Conservation (phyloP, 2,329 filamentous ascomycete species). For the Pyrenophora seminiperda region DNA sequence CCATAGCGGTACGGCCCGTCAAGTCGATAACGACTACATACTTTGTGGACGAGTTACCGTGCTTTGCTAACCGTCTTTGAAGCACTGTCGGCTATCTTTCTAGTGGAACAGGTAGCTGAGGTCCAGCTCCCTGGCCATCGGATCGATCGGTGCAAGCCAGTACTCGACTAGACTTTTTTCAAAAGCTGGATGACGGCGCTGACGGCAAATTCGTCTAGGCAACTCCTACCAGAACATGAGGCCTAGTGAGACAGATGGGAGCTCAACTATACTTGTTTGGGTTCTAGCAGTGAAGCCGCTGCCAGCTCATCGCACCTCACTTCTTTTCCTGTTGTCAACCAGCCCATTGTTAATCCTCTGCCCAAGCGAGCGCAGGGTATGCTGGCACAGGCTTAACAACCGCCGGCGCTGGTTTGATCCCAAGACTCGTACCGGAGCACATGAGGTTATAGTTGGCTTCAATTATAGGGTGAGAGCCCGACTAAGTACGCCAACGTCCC, state of each 20-base stretch:
- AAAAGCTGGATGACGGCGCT: constrained; percentile 10
- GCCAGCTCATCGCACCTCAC: constrained; percentile 2
- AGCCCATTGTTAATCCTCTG: background rate
- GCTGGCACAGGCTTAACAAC: constrained; percentile 1
- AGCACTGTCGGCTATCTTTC: background rate
- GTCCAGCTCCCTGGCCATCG: constrained; percentile 16
- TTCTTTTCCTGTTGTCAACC: background rate
- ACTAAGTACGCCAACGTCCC: constrained; percentile 9
- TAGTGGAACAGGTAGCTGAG: constrained; percentile 1
- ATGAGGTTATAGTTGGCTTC: constrained; percentile 8
- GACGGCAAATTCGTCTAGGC: background rate
- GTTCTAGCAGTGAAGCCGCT: background rate
- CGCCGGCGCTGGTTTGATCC: background rate
- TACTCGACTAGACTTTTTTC: constrained; percentile 10
- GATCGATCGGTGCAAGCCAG: constrained; percentile 21
- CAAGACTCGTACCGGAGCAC: background rate
- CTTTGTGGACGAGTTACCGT: background rate
- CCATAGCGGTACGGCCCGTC: constrained; percentile 38
- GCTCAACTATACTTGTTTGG: background rate
- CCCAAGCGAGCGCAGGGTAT: constrained; percentile 1
- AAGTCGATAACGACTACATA: constrained; percentile 11
- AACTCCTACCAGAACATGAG: background rate
- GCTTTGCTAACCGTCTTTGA: background rate
- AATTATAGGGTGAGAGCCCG: constrained; percentile 10
- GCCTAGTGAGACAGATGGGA: background rate